Evolutionary conservation across 1,284 basidiomycete genomes (phyloP).

Genomic region (Rhodotorula sp.): DNA sequence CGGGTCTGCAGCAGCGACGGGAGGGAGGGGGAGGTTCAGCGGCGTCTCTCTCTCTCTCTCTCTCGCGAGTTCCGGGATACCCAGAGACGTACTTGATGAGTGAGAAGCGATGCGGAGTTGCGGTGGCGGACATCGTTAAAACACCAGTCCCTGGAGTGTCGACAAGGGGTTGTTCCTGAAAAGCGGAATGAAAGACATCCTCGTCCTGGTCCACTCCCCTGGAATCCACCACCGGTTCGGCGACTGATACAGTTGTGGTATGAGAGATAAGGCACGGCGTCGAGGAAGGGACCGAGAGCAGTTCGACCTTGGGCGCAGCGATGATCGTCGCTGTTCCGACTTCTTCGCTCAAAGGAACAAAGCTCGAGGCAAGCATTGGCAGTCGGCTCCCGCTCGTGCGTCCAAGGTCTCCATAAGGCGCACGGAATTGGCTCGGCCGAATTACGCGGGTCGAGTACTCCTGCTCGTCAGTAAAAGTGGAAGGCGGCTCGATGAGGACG

Average conservation of each 20-base stretch:
- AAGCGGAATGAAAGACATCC: constrained; percentile 56
- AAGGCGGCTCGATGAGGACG: constrained; percentile 58
- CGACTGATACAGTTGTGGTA: neutral
- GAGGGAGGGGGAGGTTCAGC: too few relatives aligned
- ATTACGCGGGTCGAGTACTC: constrained; percentile 34
- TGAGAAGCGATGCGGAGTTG: constrained; percentile 68
- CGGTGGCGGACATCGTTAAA: constrained; percentile 53
- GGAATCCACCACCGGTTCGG: neutral
- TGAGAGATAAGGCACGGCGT: neutral
- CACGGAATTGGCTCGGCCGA: constrained; percentile 23
- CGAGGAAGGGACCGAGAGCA: neutral
- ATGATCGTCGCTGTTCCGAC: neutral
- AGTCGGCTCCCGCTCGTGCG: constrained; percentile 4
- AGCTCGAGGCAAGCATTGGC: constrained; percentile 37
- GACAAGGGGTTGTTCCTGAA: constrained; percentile 43
- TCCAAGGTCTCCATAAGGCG: constrained; percentile 29
- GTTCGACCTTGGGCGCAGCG: neutral
- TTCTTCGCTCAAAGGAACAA: constrained; percentile 16
- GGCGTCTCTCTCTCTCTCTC: too few relatives aligned
- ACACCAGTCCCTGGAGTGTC: constrained; percentile 40
- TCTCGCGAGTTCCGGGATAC: too few relatives aligned
- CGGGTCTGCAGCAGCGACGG: constrained; percentile 50
- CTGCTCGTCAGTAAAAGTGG: constrained; percentile 1
- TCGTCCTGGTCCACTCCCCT: constrained; percentile 11
- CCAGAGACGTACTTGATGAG: constrained; percentile 58